Base-by-base conservation (phyloP, 192 early-diverging fungal genomes). In the Backusella sp. region DNA sequence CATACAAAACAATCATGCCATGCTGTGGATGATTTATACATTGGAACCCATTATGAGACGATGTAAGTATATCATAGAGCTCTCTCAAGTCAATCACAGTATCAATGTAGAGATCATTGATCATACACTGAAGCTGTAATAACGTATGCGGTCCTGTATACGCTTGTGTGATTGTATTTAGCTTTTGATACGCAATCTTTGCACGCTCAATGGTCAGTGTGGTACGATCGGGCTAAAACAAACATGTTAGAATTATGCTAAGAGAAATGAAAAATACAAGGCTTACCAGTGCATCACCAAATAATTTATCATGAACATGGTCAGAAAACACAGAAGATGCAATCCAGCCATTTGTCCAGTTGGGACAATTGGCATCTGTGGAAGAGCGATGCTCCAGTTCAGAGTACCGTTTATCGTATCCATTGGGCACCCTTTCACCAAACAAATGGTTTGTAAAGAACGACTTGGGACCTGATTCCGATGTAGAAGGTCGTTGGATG, bases 281-380 rank as follows among this genome's bases (percentile, higher is more conserved):
- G 32, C 32, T 81, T 53, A 76, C 76, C 72, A 77, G 30, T 26
- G 66, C 77, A 82, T 79, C 81, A 8, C 66, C 73, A 78, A 82
- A 82, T 4, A 82, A 37, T 36, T 77, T 68, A 53, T 44, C 69
- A n/a, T 73, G 79, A 14, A 80, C 72, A 62, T 66, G 42, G 36
- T 80, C 68, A 34, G 72, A 65, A 7, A 80, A 39, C 15, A 68
- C 23, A 4, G 74, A 76, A 0, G 75, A 68, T 28, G 75, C 68
- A 32, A 53, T 73, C 79, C 79, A 80, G 2, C 73, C 73, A 67
- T 74, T 74, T 0, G 73, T 46, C 73, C 73, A 74, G 11, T 71
- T 69, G 1, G 19, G 37, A 15, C 21, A 39, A 8, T 42, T 65
- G 11, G 41, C 49, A 69, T 71, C 68, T 34, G 26, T 62, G 34